Evolutionary conservation across 345 rosid genomes (phyloP), one percentile per base, ranked within the genome.

Genomic region (Salix dunnii): DNA sequence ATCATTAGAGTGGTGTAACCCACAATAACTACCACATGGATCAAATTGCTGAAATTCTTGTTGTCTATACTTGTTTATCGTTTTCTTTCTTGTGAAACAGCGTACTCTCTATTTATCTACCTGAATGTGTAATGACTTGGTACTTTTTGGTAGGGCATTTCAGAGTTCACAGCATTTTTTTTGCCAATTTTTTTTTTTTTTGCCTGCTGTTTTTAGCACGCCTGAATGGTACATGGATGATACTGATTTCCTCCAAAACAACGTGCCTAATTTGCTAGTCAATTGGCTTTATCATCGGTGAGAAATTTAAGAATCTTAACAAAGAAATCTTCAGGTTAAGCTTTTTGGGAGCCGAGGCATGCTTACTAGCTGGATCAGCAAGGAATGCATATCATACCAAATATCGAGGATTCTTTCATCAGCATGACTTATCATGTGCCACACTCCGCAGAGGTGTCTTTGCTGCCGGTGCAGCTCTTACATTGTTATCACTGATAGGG

Each of bases 281-380:
- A 51, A 31, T 49, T 53, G n/a, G 28, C 33, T 51, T 49, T 72
- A 38, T 28, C 13, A 53, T 49, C 4, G 11, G 43, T 40, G 30
- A n/a, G 62, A 58, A n/a, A 35, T 12, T 16, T 36, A 21, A 33
- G 49, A 46, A 20, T 25, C 60, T 63, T 74, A 66, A 30, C 18
- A 33, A 72, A 67, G 74, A 73, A 35, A 74, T 72, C 36, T 74
- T 13, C 74, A 93, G 99, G 99, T 70, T 91, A 80, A 90, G 90
- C 86, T 91, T 95, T 84, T 31, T 95, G 82, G 99, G 93, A 71
- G 99, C 98, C 4, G 99, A 93, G 81, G 97, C 96, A 53, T 95
- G 98, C 85, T 87, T 95, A 74, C 77, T 93, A 75, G 99, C 94
- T 27, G 99, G 99, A 66, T 95, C 98, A 43, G 99, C 88, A 0